A percentile compares a stretch with the other conserved stretches of the same genome.
phyloP scores from a whole-genome alignment of 768 basidiomycete species.

The Dentipellis fragilis region DNA sequence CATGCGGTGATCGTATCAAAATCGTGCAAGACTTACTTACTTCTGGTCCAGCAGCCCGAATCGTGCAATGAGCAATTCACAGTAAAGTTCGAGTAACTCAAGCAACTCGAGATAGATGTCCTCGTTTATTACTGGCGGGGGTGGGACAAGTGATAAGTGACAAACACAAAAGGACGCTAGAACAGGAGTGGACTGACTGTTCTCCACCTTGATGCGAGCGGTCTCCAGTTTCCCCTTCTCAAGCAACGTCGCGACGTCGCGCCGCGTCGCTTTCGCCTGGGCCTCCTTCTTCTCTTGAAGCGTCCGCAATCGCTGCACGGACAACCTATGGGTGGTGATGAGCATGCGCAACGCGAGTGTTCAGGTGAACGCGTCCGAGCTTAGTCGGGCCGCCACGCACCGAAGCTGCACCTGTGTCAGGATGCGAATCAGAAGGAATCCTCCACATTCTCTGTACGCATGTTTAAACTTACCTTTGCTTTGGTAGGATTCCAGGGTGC shows the following conservation, averaged over 20 bases:
- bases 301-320: constrained; percentile 76
- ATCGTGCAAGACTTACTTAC: constrained; percentile 32
- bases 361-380: neutral
- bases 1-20: neutral
- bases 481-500: constrained; percentile 53
- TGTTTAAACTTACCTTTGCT: constrained; percentile 34
- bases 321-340: constrained; percentile 40
- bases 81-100: constrained; percentile 89
- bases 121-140: constrained; percentile 61
- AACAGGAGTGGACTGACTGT: constrained; percentile 34
- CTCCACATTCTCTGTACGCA: neutral
- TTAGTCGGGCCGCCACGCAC: constrained; percentile 17
- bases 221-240: constrained; percentile 79
- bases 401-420: constrained; percentile 35
- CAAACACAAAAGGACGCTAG: constrained; percentile 4
- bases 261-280: constrained; percentile 58
- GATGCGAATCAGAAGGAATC: neutral
- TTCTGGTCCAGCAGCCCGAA: constrained; percentile 87
- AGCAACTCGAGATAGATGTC: constrained; percentile 81
- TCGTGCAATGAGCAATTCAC: constrained; percentile 85
- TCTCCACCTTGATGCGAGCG: constrained; percentile 78
- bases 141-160: constrained; percentile 1
- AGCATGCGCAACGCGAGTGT: neutral
- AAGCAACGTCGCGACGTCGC: constrained; percentile 74
- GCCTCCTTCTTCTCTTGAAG: constrained; percentile 91